Evolutionary conservation across 441 rosid species (phyloP), one percentile per base, ranked within the genome.

Genomic region (Corymbia calophylla): DNA sequence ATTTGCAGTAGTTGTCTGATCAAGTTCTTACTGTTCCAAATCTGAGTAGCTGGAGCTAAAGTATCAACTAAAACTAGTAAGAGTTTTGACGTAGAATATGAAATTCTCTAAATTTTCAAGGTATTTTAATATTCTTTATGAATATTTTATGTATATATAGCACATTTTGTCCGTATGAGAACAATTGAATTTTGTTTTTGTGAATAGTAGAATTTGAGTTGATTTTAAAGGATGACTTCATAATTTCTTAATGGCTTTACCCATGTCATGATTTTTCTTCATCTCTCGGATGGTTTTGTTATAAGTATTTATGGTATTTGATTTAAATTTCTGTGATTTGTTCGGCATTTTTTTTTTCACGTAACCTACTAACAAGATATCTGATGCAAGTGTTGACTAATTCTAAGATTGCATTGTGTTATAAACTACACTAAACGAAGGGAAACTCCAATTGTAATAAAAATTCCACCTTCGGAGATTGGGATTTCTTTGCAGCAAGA

Each of bases 301-400:
- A 4, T 13, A 27, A 27, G 68, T 31, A 0, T 5, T 60, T 27
- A 27, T 3, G 32, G 17, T 13, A 60, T 3, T 27, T 29, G 0
- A 60, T 16, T 12, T 5, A 60, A 60, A 60, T 60, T 60, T 60
- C 31, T 0, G 1, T n/a, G 70, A 12, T 13, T 13, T 29, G 11
- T 27, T 29, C 31, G 13, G 1, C 44, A 39, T 39, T 64, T n/a
- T 64, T 64, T 31, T 64, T n/a, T 1, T n/a, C 8, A 64, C 1
- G 7, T n/a, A 7, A 64, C 9, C 68, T 7, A 62, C 70, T 29
- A 62, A 7, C 70, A n/a, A 64, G n/a, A 64, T 32, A 64, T 18
- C 35, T 9, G n/a, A n/a, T 7, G n/a, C 19, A 0, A 2, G 19
- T 3, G 9, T 64, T 7, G 9, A 64, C 35, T 0, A 62, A 29